Evolutionary conservation across 148 eudicot species (phyloP).

Genomic region (Chenopodium album): DNA sequence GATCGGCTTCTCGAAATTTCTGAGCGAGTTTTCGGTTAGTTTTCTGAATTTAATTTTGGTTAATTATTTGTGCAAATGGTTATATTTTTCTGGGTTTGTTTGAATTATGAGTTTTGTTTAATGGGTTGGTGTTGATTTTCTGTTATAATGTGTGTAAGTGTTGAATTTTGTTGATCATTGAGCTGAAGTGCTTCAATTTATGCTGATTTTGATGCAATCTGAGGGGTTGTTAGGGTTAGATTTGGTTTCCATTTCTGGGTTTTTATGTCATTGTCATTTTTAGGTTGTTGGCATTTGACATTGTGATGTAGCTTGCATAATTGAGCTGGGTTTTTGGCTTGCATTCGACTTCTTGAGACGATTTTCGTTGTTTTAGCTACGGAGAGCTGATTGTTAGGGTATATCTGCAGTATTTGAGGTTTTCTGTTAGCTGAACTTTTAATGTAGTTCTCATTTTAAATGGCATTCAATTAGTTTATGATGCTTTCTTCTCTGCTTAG

Average conservation of each 20-base stretch:
- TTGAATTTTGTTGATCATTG: neutral
- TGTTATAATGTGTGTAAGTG: neutral
- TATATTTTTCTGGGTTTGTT: neutral
- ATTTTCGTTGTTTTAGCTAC: neutral
- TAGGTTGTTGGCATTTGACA: constrained; percentile 15
- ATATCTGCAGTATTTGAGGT: neutral
- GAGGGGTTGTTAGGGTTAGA: constrained; percentile 6
- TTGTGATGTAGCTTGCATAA: constrained; percentile 10
- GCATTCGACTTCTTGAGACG: neutral
- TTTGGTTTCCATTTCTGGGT: constrained; percentile 13
- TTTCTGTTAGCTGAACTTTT: neutral
- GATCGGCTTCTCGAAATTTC: constrained; percentile 75
- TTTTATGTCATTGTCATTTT: constrained; percentile 4
- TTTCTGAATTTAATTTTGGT: neutral
- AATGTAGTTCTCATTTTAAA: neutral
- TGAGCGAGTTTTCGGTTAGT: constrained; percentile 67
- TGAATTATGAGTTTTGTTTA: constrained; percentile 14
- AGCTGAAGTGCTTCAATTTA: constrained; percentile 15
- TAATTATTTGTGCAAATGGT: neutral
- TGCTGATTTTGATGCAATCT: constrained; percentile 7
- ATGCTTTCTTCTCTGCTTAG: no score
- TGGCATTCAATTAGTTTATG: no score
- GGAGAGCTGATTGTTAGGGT: neutral
- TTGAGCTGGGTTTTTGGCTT: constrained; percentile 19
- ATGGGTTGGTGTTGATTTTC: constrained; percentile 4